Evolutionary conservation across 2,329 filamentous ascomycete genomes (phyloP), one percentile per base, ranked within the genome.

Genomic region (Hirsutella thompsonii): DNA sequence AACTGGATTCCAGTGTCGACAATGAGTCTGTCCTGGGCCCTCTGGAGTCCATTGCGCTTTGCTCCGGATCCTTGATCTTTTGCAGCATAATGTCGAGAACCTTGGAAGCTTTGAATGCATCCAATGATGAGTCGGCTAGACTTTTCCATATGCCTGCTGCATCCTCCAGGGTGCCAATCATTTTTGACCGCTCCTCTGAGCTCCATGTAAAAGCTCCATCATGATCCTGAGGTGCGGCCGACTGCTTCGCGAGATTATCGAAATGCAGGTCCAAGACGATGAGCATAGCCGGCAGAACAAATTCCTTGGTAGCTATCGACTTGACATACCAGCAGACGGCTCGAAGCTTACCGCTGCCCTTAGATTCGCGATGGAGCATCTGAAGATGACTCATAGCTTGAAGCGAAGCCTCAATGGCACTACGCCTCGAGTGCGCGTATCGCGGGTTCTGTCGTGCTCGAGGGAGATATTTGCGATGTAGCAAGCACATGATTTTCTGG

Each of bases 391-490:
- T 70, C 33, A 98, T 69, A 37, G 93, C 79, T 48, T 83, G 80
- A 69, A 95, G 71, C 0, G 88, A 86, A 1, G 89, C 84, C 52
- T 94, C 87, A 33, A 96, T 81, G 47, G 87, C 92, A 19, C 80
- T 82, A 33, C 81, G 79, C 23, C 90, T 76, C 3, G 88, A 94
- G 54, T 92, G 86, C 8, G 79, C 76, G 54, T 94, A 96, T 8
- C 88, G 75, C 9, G 83, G 69, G 51, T 90, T 92, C 44, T 83
- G 76, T 37, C 83, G 71, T 5, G 88, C 84, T 44, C 80, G 76
- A n/a, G 76, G 69, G 43, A 94, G 72, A 57, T 92, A 95, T 47
- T 88, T 88, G 39, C 88, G 76, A 59, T 98, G 92, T 32, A 98
- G 72, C 19, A 94, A 75, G 52, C 87, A 93, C 52, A 94, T 73